Conservation (phyloP, 2,329 filamentous ascomycete species). For the Aspergillus hiratsukae region DNA sequence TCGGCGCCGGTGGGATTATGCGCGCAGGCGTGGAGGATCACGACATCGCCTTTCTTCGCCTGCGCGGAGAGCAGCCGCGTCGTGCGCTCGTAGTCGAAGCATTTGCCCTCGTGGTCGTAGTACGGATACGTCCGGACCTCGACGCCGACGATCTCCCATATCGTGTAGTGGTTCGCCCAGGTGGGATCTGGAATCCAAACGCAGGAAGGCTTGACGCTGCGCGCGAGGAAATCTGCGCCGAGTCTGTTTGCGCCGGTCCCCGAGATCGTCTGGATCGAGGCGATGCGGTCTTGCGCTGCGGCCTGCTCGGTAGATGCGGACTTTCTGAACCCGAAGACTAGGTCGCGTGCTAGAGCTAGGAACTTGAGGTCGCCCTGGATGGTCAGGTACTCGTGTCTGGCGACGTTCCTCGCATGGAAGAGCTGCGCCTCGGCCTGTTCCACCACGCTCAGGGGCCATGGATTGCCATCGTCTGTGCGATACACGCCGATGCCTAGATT, state of each 20-base stretch:
- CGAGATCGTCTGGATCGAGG: slow-evolving; percentile 76
- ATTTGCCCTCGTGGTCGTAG: slow-evolving; percentile 14
- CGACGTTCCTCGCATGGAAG: slow-evolving; percentile 68
- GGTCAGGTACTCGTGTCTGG: slow-evolving; percentile 95
- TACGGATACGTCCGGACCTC: slow-evolving; percentile 50
- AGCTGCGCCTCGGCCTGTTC: slow-evolving; percentile 42
- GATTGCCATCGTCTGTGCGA: slow-evolving; percentile 83
- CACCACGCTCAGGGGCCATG: slow-evolving; percentile 89
- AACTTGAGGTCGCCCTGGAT: slow-evolving; percentile 80
- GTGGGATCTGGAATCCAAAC: slow-evolving; percentile 90
- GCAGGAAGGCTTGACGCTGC: slow-evolving; percentile 24
- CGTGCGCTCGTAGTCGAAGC: slow-evolving; percentile 16
- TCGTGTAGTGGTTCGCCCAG: slow-evolving; percentile 96
- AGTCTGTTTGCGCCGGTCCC: slow-evolving; percentile 56
- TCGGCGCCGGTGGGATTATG: slow-evolving; percentile 97
- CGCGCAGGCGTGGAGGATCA: slow-evolving; percentile 87
- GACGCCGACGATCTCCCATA: slow-evolving; percentile 82
- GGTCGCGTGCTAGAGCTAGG: slow-evolving; percentile 76
- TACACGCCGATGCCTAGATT: slow-evolving; percentile 93
- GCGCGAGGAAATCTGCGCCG: slow-evolving; percentile 19
- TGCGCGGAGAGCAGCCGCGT: slow-evolving; percentile 46
- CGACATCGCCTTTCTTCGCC: slow-evolving; percentile 72
- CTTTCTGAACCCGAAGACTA: slow-evolving; percentile 62
- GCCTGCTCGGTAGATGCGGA: slow-evolving; percentile 11
- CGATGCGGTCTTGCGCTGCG: slow-evolving; percentile 34